Percentiles rank a stretch among this genome's conserved stretches.
phyloP scores from a whole-genome alignment of 139 green algal genomes.

The Chlamydomonas incerta region DNA sequence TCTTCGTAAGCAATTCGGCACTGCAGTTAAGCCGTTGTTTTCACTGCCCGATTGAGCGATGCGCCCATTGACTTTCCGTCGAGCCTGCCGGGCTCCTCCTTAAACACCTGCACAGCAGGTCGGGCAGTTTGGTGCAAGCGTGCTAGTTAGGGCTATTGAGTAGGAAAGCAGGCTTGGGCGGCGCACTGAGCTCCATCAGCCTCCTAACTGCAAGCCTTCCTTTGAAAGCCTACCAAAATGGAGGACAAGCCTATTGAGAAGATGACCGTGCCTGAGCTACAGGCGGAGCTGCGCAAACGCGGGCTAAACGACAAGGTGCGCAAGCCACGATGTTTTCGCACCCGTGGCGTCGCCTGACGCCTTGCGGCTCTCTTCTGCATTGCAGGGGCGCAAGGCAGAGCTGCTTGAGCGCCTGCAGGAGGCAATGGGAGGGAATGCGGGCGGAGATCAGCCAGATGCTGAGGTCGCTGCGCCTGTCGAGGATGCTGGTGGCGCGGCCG shows the following conservation, averaged over 20 bases:
- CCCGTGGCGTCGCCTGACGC: not conserved
- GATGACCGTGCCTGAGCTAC: slow-evolving; percentile 52
- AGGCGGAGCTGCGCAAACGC: slow-evolving; percentile 60
- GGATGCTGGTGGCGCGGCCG: not conserved
- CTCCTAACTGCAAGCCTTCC: too few species aligned
- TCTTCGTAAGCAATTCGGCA: too few species aligned
- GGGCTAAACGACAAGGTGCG: slow-evolving; percentile 38
- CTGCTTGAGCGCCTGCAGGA: slow-evolving; percentile 40
- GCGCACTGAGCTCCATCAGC: too few species aligned
- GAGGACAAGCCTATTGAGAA: slow-evolving; percentile 4
- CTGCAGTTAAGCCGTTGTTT: too few species aligned
- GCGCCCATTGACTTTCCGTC: too few species aligned
- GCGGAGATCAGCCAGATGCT: not conserved
- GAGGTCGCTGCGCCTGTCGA: not conserved
- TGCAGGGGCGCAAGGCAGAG: slow-evolving; percentile 49
- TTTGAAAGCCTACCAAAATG: not conserved
- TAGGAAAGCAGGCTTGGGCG: too few species aligned
- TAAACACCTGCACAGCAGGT: too few species aligned
- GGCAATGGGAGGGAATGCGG: not conserved
- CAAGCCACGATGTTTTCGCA: slow-evolving; percentile 23
- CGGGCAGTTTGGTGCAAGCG: too few species aligned
- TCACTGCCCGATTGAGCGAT: too few species aligned
- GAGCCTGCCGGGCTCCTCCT: too few species aligned
- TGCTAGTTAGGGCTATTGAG: too few species aligned
- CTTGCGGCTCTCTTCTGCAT: not conserved